Evolutionary conservation across 768 basidiomycete genomes (phyloP), one percentile per base, ranked within the genome.

Genomic region (Tylopilus balloui): DNA sequence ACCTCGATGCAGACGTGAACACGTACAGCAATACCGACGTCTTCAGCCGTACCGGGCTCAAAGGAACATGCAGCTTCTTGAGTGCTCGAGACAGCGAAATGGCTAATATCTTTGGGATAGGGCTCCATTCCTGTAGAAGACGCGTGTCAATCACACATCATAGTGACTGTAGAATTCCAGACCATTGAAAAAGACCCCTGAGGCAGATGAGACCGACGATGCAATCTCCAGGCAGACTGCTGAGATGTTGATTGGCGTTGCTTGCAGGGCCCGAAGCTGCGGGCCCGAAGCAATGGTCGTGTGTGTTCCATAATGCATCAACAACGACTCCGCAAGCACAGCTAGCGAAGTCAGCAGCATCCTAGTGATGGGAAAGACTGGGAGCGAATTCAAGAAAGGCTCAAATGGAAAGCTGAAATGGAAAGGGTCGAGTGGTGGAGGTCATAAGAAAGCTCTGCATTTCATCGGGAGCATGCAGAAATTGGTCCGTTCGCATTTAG

Each of bases 41-140:
- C 82, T n/a, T 71, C 70, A 1, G 76, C 68, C 1, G 73, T 78
- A 2, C 76, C 78, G 8, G 82, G 81, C 57, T 82, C 78, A 10
- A 84, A 79, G 14, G 75, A 74, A 60, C 82, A 86, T 6, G 68
- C 63, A 0, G 82, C 55, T 0, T 53, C 20, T 53, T 80, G 72
- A 1, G 69, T 61, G 51, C 78, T 80, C 11, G 78, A 77, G 14
- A 57, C 56, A 0, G 78, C 72, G 73, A 74, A 83, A 51, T 82
- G 78, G 6, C 55, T 42, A 14, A 78, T 69, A 52, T 76, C 79
- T 15, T 61, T 62, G 1, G 48, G 42, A 55, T 80, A 83, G 4
- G 48, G 28, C 12, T 48, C 56, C 7, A 46, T 61, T 21, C 56
- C 61, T 62, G 48, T 52, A 24, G 9, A 50, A 39, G 38, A 32